These are phyloP conservation scores for Toxoplasma gondii DNA, from an alignment of 169 alveolate species.

Conservation along the genomic window DNA sequence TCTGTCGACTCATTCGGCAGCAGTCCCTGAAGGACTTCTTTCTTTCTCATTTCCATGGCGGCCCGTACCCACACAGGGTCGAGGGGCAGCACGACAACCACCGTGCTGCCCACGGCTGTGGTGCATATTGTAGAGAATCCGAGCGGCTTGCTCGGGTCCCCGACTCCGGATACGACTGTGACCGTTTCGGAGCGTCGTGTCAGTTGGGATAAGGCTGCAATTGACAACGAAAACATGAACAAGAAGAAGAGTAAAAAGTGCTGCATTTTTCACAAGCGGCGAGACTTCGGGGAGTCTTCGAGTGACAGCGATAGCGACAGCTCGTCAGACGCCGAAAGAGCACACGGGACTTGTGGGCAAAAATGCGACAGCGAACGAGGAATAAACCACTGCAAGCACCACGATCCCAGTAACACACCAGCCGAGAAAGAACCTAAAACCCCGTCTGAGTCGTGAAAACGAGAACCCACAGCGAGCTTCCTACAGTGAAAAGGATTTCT, in stretches of 20 bases:
- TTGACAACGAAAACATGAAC: constrained; percentile 55
- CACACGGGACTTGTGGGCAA: background rate
- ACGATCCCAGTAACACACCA: background rate
- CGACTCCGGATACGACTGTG: background rate
- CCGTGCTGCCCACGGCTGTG: background rate
- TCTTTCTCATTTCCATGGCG: background rate
- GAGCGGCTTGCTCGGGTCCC: background rate
- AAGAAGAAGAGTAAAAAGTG: constrained; percentile 60
- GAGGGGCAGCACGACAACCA: background rate
- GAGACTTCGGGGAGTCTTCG: constrained; percentile 50
- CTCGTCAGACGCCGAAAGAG: background rate
- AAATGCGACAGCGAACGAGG: background rate
- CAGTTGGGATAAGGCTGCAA: constrained; percentile 36
- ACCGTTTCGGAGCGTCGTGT: background rate
- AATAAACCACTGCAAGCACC: background rate
- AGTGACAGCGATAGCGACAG: constrained; percentile 25
- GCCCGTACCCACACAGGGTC: background rate
- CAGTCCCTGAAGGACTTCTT: background rate
- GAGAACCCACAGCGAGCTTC: too few species aligned
- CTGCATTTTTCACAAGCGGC: constrained; percentile 62
- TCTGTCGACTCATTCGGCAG: too few species aligned
- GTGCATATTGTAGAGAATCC: background rate
- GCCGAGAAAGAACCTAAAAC: background rate
- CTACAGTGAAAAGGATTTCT: too few species aligned
- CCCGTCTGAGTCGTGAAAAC: too few species aligned